Evolutionary conservation across 2,329 filamentous ascomycete genomes (phyloP), one percentile per base, ranked within the genome.

Genomic region (Neofusicoccum sp.): DNA sequence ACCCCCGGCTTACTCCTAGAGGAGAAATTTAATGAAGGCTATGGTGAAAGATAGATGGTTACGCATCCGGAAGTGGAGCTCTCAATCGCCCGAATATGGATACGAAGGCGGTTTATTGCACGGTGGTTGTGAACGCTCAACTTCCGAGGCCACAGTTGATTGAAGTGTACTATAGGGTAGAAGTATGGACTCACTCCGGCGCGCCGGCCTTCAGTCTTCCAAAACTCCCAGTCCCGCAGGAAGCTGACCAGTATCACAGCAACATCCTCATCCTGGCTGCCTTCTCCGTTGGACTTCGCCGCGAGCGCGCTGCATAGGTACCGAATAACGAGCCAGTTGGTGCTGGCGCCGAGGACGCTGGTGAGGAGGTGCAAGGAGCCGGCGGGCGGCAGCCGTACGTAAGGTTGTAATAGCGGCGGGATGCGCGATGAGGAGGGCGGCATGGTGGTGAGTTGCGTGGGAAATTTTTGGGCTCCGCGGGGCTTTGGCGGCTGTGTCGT

Each of bases 211-310:
- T 90, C 88, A 3, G 87, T 84, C 64, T 80, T 86, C 91, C 92
- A 97, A 71, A 96, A 96, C 1, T 83, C 78, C 64, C 83, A 84
- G 68, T 93, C 89, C 63, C 90, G 83, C 75, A 96, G 78, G 75
- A 95, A 96, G 77, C 90, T 96, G 61, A 95, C 86, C 3, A 97
- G 79, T 3, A 96, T 80, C 0, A 97, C 75, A 16, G 72, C 73
- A 8, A 66, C 65, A 30, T 68, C 69, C 9, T 65, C 64, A 14
- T 68, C 65, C 33, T 12, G 30, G 48, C 58, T 66, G 12, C 7
- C 43, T 30, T 6, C 43, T 83, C 53, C 79, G 28, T 73, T 76
- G 68, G 53, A 66, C 43, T 24, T 66, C 68, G 61, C 62, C 26
- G 36, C 67, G 36, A 86, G 69, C 14, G 80, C 76, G 51, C 77